Base-by-base conservation (phyloP, 2,329 filamentous ascomycete species). In the Pezicula radicicola region DNA sequence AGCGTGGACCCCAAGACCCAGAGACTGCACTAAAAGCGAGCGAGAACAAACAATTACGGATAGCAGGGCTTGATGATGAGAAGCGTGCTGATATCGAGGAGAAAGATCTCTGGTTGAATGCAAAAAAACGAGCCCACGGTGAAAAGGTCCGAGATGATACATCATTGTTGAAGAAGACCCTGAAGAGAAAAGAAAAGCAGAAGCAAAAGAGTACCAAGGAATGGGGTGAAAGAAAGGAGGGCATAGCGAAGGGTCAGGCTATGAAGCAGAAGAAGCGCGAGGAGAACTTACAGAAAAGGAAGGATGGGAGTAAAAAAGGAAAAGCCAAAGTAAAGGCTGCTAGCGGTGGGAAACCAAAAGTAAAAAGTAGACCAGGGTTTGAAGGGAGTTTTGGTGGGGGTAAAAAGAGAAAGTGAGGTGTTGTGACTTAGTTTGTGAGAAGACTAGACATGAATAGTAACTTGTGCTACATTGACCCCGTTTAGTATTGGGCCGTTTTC, bases 181-280 rank as follows among this genome's bases (percentile, higher is more conserved):
- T 97, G 60, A 97, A 97, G 80, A 85, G 93, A 60, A 95, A 96
- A 75, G 91, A 97, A 64, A 84, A 86, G 60, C 76, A 81, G 48
- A 97, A 97, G 83, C 87, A 86, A 72, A 96, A 94, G 83, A 95
- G 89, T 67, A 90, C 91, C 69, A 87, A 88, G 66, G 91, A 94
- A 66, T 97, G 94, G 89, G 80, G 75, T 44, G 88, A 91, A 52
- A 79, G 89, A 46, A 73, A 83, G 37, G 83, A 87, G 27, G 86
- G 85, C 28, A 84, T 97, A 46, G 80, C 83, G 59, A 87, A 88
- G 71, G 77, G 88, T 46, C 88, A 88, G 67, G 88, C 90, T 49
- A 85, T 89, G 61, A 87, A 85, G 67, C 90, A 93, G 66, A 84
- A 84, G 70, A 96, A 95, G 77, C 80, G 87, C 56, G 88, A 91